Percentiles rank a stretch among this genome's conserved stretches.
phyloP scores from a whole-genome alignment of 208 protist species.

The Crithidia acanthocephali region DNA sequence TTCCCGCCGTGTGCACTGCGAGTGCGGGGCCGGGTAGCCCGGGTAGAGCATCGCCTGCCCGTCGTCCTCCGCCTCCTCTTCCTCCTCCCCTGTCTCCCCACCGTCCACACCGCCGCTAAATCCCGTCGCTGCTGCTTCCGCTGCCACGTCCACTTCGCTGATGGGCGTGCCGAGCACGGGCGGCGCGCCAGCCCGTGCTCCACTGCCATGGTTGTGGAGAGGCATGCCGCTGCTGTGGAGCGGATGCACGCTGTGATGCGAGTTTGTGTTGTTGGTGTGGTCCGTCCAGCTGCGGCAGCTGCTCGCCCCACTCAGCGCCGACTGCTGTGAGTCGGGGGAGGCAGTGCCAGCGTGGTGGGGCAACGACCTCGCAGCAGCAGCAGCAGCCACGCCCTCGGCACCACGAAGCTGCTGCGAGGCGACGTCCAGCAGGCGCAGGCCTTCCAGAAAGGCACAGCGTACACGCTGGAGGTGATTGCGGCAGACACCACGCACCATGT shows the following conservation, averaged over 20 bases:
- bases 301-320: slow-evolving; percentile 26
- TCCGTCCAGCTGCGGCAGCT: slow-evolving; percentile 33
- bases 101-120: background rate
- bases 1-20: slow-evolving; percentile 47
- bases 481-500: slow-evolving; percentile 87
- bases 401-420: slow-evolving; percentile 48
- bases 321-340: slow-evolving; percentile 33
- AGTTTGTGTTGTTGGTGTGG: background rate
- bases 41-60: slow-evolving; percentile 13
- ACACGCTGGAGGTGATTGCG: slow-evolving; percentile 88
- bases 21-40: slow-evolving; percentile 58
- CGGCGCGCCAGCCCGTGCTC: background rate
- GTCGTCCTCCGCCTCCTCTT: too few species aligned
- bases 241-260: too few species aligned
- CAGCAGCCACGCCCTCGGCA: too few species aligned
- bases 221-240: too few species aligned
- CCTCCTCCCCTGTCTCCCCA: background rate
- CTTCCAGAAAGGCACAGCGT: slow-evolving; percentile 66
- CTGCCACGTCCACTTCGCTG: background rate
- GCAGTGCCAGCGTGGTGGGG: background rate
- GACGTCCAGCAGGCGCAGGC: slow-evolving; percentile 49
- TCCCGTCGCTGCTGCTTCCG: background rate
- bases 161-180: slow-evolving; percentile 1
- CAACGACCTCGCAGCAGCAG: background rate
- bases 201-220: too few species aligned